Base-by-base conservation (phyloP, 768 basidiomycete species). In the Mycena haematopus region DNA sequence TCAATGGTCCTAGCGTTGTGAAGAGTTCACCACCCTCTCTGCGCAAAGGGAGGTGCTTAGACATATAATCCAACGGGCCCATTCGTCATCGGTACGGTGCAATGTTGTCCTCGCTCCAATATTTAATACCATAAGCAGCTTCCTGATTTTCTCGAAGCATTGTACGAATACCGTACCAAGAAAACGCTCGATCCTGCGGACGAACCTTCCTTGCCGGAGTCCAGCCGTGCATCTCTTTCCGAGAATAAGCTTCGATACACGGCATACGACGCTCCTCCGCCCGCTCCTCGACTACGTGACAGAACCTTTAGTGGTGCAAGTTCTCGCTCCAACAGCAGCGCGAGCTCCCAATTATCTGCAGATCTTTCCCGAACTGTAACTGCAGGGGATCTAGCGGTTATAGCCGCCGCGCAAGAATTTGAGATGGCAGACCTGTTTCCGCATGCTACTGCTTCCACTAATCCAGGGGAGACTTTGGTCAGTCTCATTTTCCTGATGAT, bases 201-300 rank as follows among this genome's bases (percentile, higher is more conserved):
- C 19, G 53, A 46, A 25, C 13, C 54, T 56, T 59, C 65, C 36
- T 69, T 64, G 22, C 68, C 70, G 13, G 70, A 64, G 22, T 65
- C 65, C 27, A 55, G 71, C 51, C 71, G 65, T 38, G 69, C 73
- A 47, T 70, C 71, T 19, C 69, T 72, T 36, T 74, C 77, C n/a
- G 64, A 76, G 15, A 80, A 74, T 64, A 84, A 85, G 70, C 76
- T 93, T 54, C 83, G 88, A 68, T 93, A 93, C 68, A 77, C 82
- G 15, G 87, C 90, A 31, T 92, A 92, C 70, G 90, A 86, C 24
- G 69, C 85, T 1, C 90, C 91, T 24, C 80, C 78, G 58, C 78
- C 80, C 17, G 74, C 79, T 13, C 76, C 79, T n/a, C 80, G 84
- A 40, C 73, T 85, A 15, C 76, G 76, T 21, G 72, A 73, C 50